Base-by-base conservation (phyloP, 2,329 filamentous ascomycete genomes). In the Trichophyton simii region DNA sequence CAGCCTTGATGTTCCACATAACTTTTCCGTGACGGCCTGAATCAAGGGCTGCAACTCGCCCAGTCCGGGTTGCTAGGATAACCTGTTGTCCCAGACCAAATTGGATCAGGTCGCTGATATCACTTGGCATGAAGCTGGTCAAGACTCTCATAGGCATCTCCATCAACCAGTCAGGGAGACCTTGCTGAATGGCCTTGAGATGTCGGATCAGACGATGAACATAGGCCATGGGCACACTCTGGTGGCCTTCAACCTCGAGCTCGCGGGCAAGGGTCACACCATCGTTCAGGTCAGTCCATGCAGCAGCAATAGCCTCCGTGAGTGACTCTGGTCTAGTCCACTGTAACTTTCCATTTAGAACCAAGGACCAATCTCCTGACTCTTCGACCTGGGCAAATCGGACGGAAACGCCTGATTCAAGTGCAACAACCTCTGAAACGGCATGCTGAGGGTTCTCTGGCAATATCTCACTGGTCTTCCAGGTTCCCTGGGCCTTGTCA, bases 61-160 rank as follows among this genome's bases (percentile, higher is more conserved):
- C 91, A 61, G 85, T 86, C 60, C 83, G 81, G 1, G 91, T 96
- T 4, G 87, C 91, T 58, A 96, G 78, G 62, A 96, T 79, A 4
- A 91, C 82, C 36, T 92, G 77, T 74, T 96, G 95, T 72, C 89
- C 87, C 74, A 96, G 92, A 3, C 92, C 92, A 72, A 97, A 97
- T 44, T 80, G 83, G 55, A 73, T 70, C 18, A 76, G 64, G 15
- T 79, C 76, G 7, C 81, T 79, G 0, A 82, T 82, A 36, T 84
- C 83, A 28, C 75, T 75, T 5, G 75, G 67, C 7, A 86, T 70
- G 15, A 89, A 77, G 65, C 83, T 86, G 63, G 82, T 82, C 2
- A 91, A 68, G 13, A 96, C 75, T 25, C 85, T 84, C 50, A 79
- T 75, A 3, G 90, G 90, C 8, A 96, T 78, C 15, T 79, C 79